phyloP scores from a whole-genome alignment of 805 yeast genomes.

The Kodamaea fukazawae region DNA sequence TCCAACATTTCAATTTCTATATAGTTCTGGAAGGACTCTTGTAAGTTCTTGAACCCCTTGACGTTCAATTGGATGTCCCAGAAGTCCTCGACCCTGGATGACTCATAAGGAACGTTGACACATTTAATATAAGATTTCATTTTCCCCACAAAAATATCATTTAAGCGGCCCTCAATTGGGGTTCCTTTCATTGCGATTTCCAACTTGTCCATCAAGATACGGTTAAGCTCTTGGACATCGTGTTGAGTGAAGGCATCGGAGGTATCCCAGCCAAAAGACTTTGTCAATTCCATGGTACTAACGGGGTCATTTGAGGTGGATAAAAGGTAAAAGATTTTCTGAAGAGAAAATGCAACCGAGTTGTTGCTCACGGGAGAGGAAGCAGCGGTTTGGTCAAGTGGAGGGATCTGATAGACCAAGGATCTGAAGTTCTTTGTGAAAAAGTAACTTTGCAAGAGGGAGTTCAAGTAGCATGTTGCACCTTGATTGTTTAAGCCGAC shows the following conservation, averaged over 20 bases:
- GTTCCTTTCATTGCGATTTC: conserved; percentile 92
- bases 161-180: conserved; percentile 52
- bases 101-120: conserved; percentile 88
- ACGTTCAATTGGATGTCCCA: conserved; percentile 98
- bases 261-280: conserved; percentile 95
- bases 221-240: conserved; percentile 94
- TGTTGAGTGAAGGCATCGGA: conserved; percentile 96
- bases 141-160: conserved; percentile 88
- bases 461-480: conserved; percentile 95
- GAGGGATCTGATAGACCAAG: conserved; percentile 84
- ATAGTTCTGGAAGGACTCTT: conserved; percentile 79
- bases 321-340: conserved; percentile 78
- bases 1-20: conserved; percentile 83
- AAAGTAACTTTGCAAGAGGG: conserved; percentile 84
- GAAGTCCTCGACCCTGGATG: conserved; percentile 87
- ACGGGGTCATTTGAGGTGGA: conserved; percentile 73
- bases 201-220: conserved; percentile 91
- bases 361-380: neutral
- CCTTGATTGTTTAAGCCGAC: conserved; percentile 96
- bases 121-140: conserved; percentile 95
- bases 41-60: conserved; percentile 68
- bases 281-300: conserved; percentile 82
- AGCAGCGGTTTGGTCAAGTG: conserved; percentile 21
- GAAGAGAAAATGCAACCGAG: conserved; percentile 76
- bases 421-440: conserved; percentile 80